These are phyloP conservation scores for Dryas drummondii DNA, from an alignment of 306 rosid species.

Conservation along the genomic window DNA sequence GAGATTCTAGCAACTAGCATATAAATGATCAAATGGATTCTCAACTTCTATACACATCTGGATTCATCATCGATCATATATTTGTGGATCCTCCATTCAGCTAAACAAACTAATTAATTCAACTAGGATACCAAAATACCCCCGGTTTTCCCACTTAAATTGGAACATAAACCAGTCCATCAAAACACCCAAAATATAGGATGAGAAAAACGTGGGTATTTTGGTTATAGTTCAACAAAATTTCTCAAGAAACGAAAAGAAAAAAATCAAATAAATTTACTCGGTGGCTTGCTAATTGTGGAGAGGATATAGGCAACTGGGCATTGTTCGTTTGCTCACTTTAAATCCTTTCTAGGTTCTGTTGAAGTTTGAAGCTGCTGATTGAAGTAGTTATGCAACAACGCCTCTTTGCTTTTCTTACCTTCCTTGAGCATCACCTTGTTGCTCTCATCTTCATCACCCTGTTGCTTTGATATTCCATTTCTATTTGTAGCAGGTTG, in stretches of 20 bases:
- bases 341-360: too few relatives aligned
- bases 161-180: too few relatives aligned
- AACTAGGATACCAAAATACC: conserved; percentile 62
- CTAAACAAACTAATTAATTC: background rate
- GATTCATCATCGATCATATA: conserved; percentile 22
- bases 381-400: background rate
- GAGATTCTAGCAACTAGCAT: background rate
- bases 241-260: background rate
- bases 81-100: conserved; percentile 13
- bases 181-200: conserved; percentile 5
- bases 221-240: conserved; percentile 42
- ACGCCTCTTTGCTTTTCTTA: too few relatives aligned
- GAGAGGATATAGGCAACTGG: conserved; percentile 48
- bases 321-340: too few relatives aligned
- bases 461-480: background rate
- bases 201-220: conserved; percentile 85
- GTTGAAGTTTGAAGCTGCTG: too few relatives aligned
- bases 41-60: conserved; percentile 32
- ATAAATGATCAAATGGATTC: conserved; percentile 1
- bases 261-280: conserved; percentile 9
- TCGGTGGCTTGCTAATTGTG: conserved; percentile 48
- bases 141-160: conserved; percentile 65
- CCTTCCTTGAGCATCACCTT: too few relatives aligned
- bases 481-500: conserved; percentile 14
- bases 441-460: background rate